Evolutionary conservation across 2,329 filamentous ascomycete genomes (phyloP).

Genomic region (Botrytis sinoallii): DNA sequence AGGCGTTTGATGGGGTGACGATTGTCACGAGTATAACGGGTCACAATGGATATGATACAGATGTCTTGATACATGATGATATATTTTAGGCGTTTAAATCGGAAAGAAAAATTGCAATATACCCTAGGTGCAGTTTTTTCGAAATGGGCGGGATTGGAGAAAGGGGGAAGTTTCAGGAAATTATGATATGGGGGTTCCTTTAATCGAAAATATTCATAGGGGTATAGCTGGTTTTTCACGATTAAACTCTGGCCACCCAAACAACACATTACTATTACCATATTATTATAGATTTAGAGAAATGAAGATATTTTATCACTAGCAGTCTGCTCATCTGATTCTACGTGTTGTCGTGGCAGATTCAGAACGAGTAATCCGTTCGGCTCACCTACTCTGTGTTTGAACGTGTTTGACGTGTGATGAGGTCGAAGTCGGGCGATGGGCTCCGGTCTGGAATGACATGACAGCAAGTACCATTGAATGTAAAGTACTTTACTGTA

Average conservation of each 20-base stretch:
- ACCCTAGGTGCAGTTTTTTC: constrained; percentile 16
- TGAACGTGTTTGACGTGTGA: constrained; percentile 10
- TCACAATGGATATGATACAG: constrained; percentile 13
- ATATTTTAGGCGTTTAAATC: constrained; percentile 14
- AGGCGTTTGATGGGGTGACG: neutral
- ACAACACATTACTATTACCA: constrained; percentile 8
- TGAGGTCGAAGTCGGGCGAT: constrained; percentile 4
- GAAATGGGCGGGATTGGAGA: neutral
- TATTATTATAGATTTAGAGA: neutral
- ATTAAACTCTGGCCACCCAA: neutral
- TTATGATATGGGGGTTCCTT: neutral
- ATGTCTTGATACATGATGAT: constrained; percentile 11
- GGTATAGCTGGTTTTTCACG: neutral
- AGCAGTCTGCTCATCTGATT: constrained; percentile 8
- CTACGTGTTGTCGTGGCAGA: constrained; percentile 12
- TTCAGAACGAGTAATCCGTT: constrained; percentile 8
- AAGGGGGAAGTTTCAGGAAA: neutral
- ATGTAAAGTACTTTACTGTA: neutral
- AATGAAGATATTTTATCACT: neutral
- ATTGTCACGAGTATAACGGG: neutral
- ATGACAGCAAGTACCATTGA: neutral
- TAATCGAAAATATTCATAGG: neutral
- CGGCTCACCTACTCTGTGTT: neutral
- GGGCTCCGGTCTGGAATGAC: neutral
- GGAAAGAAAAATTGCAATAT: constrained; percentile 16